Evolutionary conservation across 352 stramenopile species (phyloP), one percentile per base, ranked within the genome.

Genomic region (Globisporangium barbulae): DNA sequence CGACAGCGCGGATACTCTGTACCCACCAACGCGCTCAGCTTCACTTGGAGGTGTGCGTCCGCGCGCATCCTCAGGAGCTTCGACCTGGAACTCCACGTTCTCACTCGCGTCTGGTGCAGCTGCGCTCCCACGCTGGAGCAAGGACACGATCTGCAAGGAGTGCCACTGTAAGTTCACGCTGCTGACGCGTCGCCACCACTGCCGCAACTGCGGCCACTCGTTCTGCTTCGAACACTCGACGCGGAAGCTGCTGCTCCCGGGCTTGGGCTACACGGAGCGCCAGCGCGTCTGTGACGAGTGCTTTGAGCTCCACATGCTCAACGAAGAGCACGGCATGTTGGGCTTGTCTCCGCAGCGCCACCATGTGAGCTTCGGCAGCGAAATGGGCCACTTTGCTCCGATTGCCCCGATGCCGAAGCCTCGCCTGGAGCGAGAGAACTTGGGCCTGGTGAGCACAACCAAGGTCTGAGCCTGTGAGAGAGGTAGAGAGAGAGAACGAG

Each of bases 151-250:
- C 44, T 95, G 86, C 71, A 76, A 77, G 22, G 83, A 88, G 55
- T 95, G 86, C 65, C 48, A 79, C 37, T 91, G 83, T 69, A 74
- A 76, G 30, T 95, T 95, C 53, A 78, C 73, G 35, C 66, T 92
- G 47, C 71, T 95, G 19, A 75, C 73, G 52, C 80, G 86, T 41
- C 87, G 87, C 30, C 87, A 96, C 68, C 85, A 96, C 67, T 96
- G 87, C 60, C 87, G 87, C 42, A 80, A 78, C 66, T 96, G 87
- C 62, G 85, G 85, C 39, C 76, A 91, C 61, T 92, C 85, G 65
- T 96, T 93, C 60, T 96, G 87, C 73, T 92, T 80, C 50, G 85
- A 93, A 61, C 85, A 94, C 74, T 93, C 85, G 65, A 90, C 81
- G 25, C 73, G 84, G 12, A 84, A 85, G 61, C 56, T 93, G 61